Evolutionary conservation across 495 filamentous ascomycete genomes (phyloP), one percentile per base, ranked within the genome.

Genomic region (Penicillium roqueforti): DNA sequence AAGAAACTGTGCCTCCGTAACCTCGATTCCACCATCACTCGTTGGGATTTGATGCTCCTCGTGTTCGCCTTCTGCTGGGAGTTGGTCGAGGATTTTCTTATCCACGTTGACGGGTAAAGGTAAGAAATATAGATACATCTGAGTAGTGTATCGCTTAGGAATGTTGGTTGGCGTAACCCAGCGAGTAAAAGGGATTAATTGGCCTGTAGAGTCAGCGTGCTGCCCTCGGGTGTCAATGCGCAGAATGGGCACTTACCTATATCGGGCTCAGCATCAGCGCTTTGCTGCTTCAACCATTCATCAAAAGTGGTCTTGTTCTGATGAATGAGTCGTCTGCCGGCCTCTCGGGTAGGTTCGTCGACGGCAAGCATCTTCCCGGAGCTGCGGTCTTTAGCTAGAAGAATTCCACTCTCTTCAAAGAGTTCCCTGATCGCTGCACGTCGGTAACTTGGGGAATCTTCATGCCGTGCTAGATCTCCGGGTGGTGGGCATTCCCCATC

Each of bases 91-190:
- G 9, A 70, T 37, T 1, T 58, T 46, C 22, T 71, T 68, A 51
- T 72, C 60, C 19, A 71, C 67, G 11, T 77, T 70, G 1, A 76
- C 59, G 4, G 75, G 72, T 0, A 91, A 71, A 0, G 93, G 91
- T n/a, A 96, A 77, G 71, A 96, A 87, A 68, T 96, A 93, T 7
- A 98, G 62, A 65, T 97, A 98, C 91, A 98, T 96, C 65, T 96
- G 91, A 7, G 91, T 96, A 1, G 87, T 87, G 65, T 89, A 98
- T 18, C 93, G 80, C 61, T 84, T 87, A 1, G 84, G 80, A 3
- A 86, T 70, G 55, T 80, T 78, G 3, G 74, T 69, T 0, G 93
- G 93, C 2, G 93, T 97, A 37, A 97, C 79, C 93, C 93, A 97
- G 46, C 86, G 83, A 0, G 90, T 95, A 66, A 95, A 96, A 0